Base-by-base conservation (phyloP, 441 rosid genomes). In the Populus hybrid region DNA sequence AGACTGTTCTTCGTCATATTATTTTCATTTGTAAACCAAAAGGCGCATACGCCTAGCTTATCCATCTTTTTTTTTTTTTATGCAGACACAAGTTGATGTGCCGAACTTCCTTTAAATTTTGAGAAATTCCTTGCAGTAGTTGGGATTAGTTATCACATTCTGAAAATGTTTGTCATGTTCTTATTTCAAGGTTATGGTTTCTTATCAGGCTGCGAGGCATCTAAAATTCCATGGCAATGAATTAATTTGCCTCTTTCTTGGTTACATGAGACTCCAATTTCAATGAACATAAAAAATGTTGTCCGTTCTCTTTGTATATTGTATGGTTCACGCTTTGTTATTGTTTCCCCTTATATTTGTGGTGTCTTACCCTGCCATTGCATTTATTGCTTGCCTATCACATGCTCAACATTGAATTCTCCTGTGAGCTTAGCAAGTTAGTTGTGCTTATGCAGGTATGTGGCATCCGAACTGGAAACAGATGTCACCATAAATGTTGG, bases 401-500 rank as follows among this genome's bases (percentile, higher is more conserved):
- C 23, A 31, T 66, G 42, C 7, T 69, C 38, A 42, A 40, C 67
- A 42, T 77, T 5, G 7, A 33, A 61, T 50, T 65, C 75, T 45
- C 74, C 31, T 69, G n/a, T 64, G 74, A 77, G 80, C 74, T 83
- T 53, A 77, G 68, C 38, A 2, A 81, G 70, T 64, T 84, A 28
- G 20, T 42, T 85, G 67, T 85, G 69, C 65, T 73, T 53, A 28
- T 77, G 83, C 89, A 95, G 99, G 89, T 86, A 89, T 33, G 92
- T 93, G 64, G 80, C 88, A 40, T 88, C 97, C 38, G 99, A 94
- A 75, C 89, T 95, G 84, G 88, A 86, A 64, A 83, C 97, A 10
- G 99, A 96, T 87, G 84, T 92, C 83, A 89, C 88, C 74, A 77
- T 94, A 29, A 88, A 73, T 74, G 88, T 94, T 31, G 97, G 88